Percentiles rank a stretch among this genome's conserved stretches.
Evolutionary conservation across 371 early-diverging fungal genomes (phyloP).

Genomic region (Rhizopus delemar): DNA sequence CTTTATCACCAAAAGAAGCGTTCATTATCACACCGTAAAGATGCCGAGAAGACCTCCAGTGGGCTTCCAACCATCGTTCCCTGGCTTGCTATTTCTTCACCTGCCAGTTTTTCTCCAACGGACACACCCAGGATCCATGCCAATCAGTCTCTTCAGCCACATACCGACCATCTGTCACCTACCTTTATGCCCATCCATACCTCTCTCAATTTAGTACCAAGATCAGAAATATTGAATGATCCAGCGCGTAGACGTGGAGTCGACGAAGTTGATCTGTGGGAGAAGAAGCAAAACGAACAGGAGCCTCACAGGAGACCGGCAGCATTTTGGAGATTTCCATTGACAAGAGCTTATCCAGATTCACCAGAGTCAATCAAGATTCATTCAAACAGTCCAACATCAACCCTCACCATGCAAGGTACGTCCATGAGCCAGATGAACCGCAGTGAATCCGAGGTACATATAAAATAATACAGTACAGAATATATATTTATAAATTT

Average conservation of each 20-base stretch:
- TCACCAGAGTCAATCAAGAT: constrained; percentile 21
- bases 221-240: constrained; percentile 37
- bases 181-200: constrained; percentile 34
- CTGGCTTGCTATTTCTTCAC: constrained; percentile 17
- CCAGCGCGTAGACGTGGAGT: constrained; percentile 46
- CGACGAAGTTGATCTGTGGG: constrained; percentile 48
- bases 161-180: constrained; percentile 1
- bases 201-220: constrained; percentile 29
- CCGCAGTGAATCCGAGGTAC: constrained; percentile 9
- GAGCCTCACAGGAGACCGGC: background rate
- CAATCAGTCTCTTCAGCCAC: constrained; percentile 4
- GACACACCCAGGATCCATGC: constrained; percentile 11
- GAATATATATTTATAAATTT: background rate
- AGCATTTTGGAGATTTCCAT: constrained; percentile 23
- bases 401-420: constrained; percentile 13
- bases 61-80: constrained; percentile 18
- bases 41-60: constrained; percentile 6
- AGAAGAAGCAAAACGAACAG: constrained; percentile 24
- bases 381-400: constrained; percentile 2
- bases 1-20: constrained; percentile 18
- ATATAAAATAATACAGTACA: background rate
- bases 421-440: background rate
- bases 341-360: constrained; percentile 24
- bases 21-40: background rate
- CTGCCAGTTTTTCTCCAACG: background rate